These are phyloP conservation scores for Clarireedia paspali DNA, from an alignment of 2,329 filamentous ascomycete genomes.

Conservation along the genomic window DNA sequence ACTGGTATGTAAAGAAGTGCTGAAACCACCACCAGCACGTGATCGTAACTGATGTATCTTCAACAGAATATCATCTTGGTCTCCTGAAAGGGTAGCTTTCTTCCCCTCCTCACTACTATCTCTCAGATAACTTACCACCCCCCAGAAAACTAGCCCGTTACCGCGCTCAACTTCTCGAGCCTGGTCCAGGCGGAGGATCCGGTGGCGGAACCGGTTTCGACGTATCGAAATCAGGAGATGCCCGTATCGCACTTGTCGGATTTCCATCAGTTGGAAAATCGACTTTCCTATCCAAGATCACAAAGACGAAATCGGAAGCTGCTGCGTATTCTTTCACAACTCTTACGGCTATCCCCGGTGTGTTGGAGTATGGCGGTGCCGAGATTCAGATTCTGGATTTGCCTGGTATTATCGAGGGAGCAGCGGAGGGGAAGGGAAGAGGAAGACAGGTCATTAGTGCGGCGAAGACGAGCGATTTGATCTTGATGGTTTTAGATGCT, in stretches of 20 bases:
- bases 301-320: conserved; percentile 93
- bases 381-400: conserved; percentile 98
- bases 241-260: conserved; percentile 93
- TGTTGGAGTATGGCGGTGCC: conserved; percentile 93
- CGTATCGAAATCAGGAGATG: conserved; percentile 94
- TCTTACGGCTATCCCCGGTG: conserved; percentile 91
- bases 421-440: conserved; percentile 89
- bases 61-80: conserved; percentile 90
- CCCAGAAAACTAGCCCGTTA: conserved; percentile 88
- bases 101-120: not conserved
- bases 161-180: conserved; percentile 89
- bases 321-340: conserved; percentile 97
- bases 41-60: conserved; percentile 28
- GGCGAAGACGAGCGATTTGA: conserved; percentile 95
- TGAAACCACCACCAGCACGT: conserved; percentile 13
- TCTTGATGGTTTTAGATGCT: conserved; percentile 93
- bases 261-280: conserved; percentile 99
- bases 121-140: not conserved
- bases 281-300: conserved; percentile 97
- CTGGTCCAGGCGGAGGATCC: conserved; percentile 68
- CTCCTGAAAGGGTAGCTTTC: conserved; percentile 79
- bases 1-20: conserved; percentile 60
- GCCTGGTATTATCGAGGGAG: conserved; percentile 96
- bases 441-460: conserved; percentile 95
- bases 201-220: conserved; percentile 81